Base-by-base conservation (phyloP, 345 rosid genomes). In the Psidium friedrichsthalianum region DNA sequence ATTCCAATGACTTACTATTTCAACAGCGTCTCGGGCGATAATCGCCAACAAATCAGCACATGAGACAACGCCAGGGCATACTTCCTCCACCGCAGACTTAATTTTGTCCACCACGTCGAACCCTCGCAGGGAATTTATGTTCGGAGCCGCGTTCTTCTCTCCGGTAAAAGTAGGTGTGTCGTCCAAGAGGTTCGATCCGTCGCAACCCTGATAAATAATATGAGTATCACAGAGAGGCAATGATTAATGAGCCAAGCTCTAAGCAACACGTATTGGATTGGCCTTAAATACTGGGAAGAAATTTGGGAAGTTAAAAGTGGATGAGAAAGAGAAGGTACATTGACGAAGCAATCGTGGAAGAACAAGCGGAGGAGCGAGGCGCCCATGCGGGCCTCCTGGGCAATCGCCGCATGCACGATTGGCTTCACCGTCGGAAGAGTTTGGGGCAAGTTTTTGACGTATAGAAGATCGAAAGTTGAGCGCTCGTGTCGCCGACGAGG, bases 281-380 rank as follows among this genome's bases (percentile, higher is more conserved):
- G 22, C 29, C 49, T 10, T 3, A 0, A 27, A 18, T n/a, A n/a
- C 11, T n/a, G 29, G 81, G 18, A 52, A 61, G 15, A 40, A 6
- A 10, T 27, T 32, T 3, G 12, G 13, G 13, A 56, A 5, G 12
- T 59, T 20, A 40, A 51, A 15, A 7, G 69, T n/a, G 42, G 15
- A 55, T 36, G 24, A 21, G n/a, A 57, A 47, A 14, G 25, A 25
- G 29, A 5, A 82, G 51, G 89, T 94, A 96, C 99, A 59, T 95
- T 96, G 86, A 96, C 98, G 69, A 96, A 96, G 86, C 99, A 96
- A 57, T 96, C 99, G 22, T 95, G 99, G 93, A 95, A 96, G 92
- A 92, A 92, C 84, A 96, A 88, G 82, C 99, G 98, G 85, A 96
- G 93, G 58, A 96, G 86, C 25, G 98, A 95, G 29, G 98, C 99